Base-by-base conservation (phyloP, 1,139 yeast genomes). In the Saccharomyces hybrid region DNA sequence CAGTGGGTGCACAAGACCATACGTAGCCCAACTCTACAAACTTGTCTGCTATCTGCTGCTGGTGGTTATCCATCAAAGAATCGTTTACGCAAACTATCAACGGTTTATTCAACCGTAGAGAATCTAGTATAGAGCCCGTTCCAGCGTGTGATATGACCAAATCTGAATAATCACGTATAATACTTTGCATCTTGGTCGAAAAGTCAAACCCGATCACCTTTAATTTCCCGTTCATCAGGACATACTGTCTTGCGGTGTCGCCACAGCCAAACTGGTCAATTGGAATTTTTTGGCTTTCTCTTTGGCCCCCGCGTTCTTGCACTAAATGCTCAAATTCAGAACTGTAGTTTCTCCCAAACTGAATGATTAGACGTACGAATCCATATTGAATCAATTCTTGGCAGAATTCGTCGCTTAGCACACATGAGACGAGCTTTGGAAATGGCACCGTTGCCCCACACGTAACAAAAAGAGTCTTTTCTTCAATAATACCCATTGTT, bases 401-500 rank as follows among this genome's bases (percentile, higher is more conserved):
- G 0, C 85, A 57, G 50, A 85, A 78, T 1, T 63, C 60, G 0
- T 61, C 58, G 6, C 70, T 59, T 5, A 82, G 58, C 0, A 79
- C 71, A 4, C 73, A 63, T 32, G 70, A 68, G 1, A 89, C 69
- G n/a, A 89, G 75, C 14, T 67, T 70, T 5, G 76, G 74, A 68
- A 89, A 89, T 0, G 95, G 86, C 11, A 85, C 88, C 0, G 96
- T 88, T 1, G 96, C 96, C 0, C 97, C 97, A 1, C 95, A 86
- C 0, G 95, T 83, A 8, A 86, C 82, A 47, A 84, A 71, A 1
- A 80, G 67, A 16, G 73, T 68, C 48, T 56, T 59, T 25, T n/a
- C 41, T 5, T 38, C 44, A 11, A 38, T 16, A 38, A 20, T 14
- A 20, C 26, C 4, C 44, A 20, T 11, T 11, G 25, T 38, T 5